These are phyloP conservation scores for Russula vinacea DNA, from an alignment of 768 basidiomycete genomes.

Conservation along the genomic window DNA sequence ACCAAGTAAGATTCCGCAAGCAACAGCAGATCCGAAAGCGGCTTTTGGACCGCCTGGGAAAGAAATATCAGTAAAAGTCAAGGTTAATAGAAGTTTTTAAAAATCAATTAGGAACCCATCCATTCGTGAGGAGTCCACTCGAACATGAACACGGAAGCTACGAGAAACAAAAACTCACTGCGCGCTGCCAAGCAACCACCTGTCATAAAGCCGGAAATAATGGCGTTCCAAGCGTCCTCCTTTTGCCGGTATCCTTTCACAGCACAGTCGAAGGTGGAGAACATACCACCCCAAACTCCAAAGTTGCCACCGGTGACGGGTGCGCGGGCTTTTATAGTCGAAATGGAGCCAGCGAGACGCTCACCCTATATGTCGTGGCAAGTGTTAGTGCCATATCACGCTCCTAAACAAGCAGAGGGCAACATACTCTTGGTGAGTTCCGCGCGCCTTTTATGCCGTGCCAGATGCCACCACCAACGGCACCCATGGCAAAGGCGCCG, in stretches of 20 bases:
- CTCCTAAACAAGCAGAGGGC: neutral
- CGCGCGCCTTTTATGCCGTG: constrained; percentile 97
- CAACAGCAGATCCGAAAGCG: constrained; percentile 88
- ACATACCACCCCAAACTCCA: constrained; percentile 95
- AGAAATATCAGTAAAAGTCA: constrained; percentile 2
- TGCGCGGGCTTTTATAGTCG: constrained; percentile 95
- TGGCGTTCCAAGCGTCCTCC: constrained; percentile 99
- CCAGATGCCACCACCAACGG: constrained; percentile 97
- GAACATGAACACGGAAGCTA: constrained; percentile 1
- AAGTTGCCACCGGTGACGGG: constrained; percentile 98
- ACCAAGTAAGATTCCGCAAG: constrained; percentile 93
- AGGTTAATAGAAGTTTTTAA: neutral
- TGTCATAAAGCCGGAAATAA: constrained; percentile 97
- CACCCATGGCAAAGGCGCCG: constrained; percentile 97
- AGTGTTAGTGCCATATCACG: neutral
- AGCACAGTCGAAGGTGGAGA: constrained; percentile 97
- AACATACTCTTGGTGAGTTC: constrained; percentile 86
- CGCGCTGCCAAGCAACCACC: constrained; percentile 93
- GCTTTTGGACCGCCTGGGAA: constrained; percentile 83
- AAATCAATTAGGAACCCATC: neutral
- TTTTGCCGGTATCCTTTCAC: constrained; percentile 97
- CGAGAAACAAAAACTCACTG: constrained; percentile 55
- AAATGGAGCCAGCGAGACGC: constrained; percentile 87
- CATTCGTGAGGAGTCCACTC: neutral
- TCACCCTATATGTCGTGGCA: constrained; percentile 64